These are phyloP conservation scores for Didymellaceae sp. DNA, from an alignment of 2,329 filamentous ascomycete genomes.

Conservation along the genomic window DNA sequence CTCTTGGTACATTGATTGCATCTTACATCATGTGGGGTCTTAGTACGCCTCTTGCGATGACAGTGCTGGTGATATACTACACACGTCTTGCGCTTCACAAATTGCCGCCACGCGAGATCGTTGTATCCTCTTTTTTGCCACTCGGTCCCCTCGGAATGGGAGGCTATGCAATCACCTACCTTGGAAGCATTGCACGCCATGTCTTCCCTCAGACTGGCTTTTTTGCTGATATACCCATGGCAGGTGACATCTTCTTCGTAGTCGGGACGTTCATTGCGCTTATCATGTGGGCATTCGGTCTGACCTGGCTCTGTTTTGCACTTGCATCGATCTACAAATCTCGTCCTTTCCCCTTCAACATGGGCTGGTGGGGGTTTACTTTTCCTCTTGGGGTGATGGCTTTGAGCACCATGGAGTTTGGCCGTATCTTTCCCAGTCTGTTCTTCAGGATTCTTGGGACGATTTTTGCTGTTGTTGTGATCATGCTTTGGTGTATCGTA, in stretches of 20 bases:
- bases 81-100: slow-evolving; percentile 71
- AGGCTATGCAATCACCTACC: slow-evolving; percentile 64
- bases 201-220: slow-evolving; percentile 51
- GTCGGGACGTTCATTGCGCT: slow-evolving; percentile 61
- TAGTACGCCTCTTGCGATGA: slow-evolving; percentile 65
- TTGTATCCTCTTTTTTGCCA: slow-evolving; percentile 72
- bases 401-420: slow-evolving; percentile 56
- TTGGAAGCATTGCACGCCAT: slow-evolving; percentile 53
- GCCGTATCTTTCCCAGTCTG: slow-evolving; percentile 58
- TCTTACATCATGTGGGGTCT: slow-evolving; percentile 74
- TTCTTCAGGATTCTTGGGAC: slow-evolving; percentile 66
- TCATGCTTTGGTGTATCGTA: slow-evolving; percentile 64
- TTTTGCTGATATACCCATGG: slow-evolving; percentile 46
- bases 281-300: slow-evolving; percentile 64
- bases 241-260: slow-evolving; percentile 62
- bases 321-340: slow-evolving; percentile 55
- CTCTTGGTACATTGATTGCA: slow-evolving; percentile 66
- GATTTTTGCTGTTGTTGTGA: slow-evolving; percentile 59
- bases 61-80: slow-evolving; percentile 72
- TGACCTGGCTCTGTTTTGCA: slow-evolving; percentile 63
- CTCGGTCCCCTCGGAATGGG: slow-evolving; percentile 72
- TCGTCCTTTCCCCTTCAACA: slow-evolving; percentile 63
- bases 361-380: slow-evolving; percentile 68
- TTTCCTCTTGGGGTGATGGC: slow-evolving; percentile 67
- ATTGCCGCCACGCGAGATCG: slow-evolving; percentile 69